Evolutionary conservation across 257 asterid species (phyloP), one percentile per base, ranked within the genome.

Genomic region (Solanum raphanifolium): DNA sequence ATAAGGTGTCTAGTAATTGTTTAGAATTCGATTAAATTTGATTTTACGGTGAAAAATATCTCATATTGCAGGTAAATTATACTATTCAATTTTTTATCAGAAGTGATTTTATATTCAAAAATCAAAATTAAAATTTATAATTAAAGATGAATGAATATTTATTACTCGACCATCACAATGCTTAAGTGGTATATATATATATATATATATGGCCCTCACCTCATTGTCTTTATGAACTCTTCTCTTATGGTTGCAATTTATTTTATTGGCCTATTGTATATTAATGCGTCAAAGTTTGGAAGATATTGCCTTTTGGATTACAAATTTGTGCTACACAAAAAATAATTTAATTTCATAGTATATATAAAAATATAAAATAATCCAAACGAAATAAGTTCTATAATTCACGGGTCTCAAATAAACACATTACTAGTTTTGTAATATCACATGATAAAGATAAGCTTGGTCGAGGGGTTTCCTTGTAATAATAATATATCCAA

Each of bases 31-130:
- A 31, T 69, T 69, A 69, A 69, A 69, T 6, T 69, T 13, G 0
- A 69, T 10, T 69, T 69, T 10, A 4, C 0, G 10, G 13, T 11
- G 4, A 27, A 13, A 27, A 68, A 68, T 3, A 13, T 29, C 2
- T 0, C 5, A 68, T 15, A 13, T 25, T 65, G 0, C 0, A 7
- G 1, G 4, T 58, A 20, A 21, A 20, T 20, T 58, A 52, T 16
- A 20, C 9, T 52, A 52, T 0, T 41, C 4, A 0, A 6, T 20
- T 18, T 55, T 39, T 58, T 1, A 21, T 4, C 7, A 9, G 0
- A 62, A 9, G 3, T 16, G 0, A 13, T 68, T 68, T 68, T 10
- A 7, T 31, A 69, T 7, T 3, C 3, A 13, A 0, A 13, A 1
- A 69, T 69, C 1, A 16, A 69, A 13, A 6, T 13, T 6, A 15